These are phyloP conservation scores for Corymbia citriodora DNA, from an alignment of 441 rosid genomes.

Conservation along the genomic window DNA sequence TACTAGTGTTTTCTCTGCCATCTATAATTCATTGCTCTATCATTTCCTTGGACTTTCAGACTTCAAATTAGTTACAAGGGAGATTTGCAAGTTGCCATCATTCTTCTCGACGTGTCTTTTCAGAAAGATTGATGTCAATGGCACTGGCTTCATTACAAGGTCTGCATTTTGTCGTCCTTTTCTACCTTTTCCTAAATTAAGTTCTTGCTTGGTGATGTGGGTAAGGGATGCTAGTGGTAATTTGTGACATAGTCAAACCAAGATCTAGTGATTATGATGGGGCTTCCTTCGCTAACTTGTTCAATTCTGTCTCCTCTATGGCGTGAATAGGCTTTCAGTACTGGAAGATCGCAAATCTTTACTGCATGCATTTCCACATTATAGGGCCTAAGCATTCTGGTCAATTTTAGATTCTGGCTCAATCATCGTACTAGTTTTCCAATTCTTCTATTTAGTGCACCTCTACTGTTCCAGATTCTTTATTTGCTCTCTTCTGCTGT, in stretches of 20 bases:
- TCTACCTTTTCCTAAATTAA: background rate
- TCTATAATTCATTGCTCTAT: background rate
- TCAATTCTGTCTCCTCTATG: background rate
- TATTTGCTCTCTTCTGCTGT: background rate
- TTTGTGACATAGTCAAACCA: background rate
- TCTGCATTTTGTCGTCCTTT: background rate
- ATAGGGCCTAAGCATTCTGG: background rate
- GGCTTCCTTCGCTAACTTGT: background rate
- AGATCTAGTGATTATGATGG: background rate
- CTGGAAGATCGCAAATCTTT: background rate
- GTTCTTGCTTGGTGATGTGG: background rate
- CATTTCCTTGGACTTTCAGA: conserved; percentile 1
- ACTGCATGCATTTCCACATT: background rate
- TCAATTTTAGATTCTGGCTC: background rate
- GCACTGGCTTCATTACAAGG: conserved; percentile 5
- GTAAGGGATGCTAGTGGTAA: background rate
- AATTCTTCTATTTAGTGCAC: background rate
- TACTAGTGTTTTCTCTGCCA: background rate
- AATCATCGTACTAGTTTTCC: background rate
- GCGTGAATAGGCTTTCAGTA: background rate
- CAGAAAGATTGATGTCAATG: conserved; percentile 12
- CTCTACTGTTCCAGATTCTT: background rate
- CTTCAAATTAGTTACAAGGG: conserved; percentile 13
- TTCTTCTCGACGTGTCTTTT: conserved; percentile 10
- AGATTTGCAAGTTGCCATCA: conserved; percentile 18